Base-by-base conservation (phyloP, 176 grass and related monocot species). In the Saccharum spontaneum region DNA sequence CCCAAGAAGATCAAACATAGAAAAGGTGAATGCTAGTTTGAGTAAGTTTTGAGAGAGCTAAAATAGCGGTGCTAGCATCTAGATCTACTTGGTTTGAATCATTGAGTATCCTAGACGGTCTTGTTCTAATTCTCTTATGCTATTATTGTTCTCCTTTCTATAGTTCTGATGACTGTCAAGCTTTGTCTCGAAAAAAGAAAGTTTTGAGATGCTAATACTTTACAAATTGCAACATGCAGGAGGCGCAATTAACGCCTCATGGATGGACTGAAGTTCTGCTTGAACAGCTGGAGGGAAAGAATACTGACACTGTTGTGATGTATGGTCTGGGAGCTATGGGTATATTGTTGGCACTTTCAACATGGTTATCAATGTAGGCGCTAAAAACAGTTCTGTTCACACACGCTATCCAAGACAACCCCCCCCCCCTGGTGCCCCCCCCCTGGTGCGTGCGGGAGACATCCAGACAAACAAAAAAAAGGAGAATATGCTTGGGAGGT, bases 301-400 rank as follows among this genome's bases (percentile, higher is more conserved):
- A 91, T 82, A 72, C 88, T 82, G 97, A 99, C 39, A 86, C 71
- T 41, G 12, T 99, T 73, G 90, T 94, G 62, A 83, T 81, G 75
- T 97, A 85, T 90, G 91, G 97, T 68, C 85, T 97, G 31, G 94
- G 88, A 71, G 81, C 77, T 20, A 99, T 97, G 97, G 83, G 92
- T 84, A 33, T 92, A 50, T 76, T 99, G 71, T 84, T 99, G 55
- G 79, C 88, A 43, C 48, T 92, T 89, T 96, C 92, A 55, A 92
- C 94, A 62, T 99, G 86, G 94, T 79, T 99, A 83, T 99, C 91
- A 76, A 70, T 86, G 63, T 96, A 94, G 77, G 77, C 70, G 79
- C 67, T 80, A 37, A 70, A 40, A 80, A 76, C 13, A n/a, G 13
- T 69, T 10, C 10, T 79, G 63, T 76, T 87, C 28, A 26, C 23